These are phyloP conservation scores for Cladophialophora carrionii DNA, from an alignment of 2,329 filamentous ascomycete species.

Conservation along the genomic window DNA sequence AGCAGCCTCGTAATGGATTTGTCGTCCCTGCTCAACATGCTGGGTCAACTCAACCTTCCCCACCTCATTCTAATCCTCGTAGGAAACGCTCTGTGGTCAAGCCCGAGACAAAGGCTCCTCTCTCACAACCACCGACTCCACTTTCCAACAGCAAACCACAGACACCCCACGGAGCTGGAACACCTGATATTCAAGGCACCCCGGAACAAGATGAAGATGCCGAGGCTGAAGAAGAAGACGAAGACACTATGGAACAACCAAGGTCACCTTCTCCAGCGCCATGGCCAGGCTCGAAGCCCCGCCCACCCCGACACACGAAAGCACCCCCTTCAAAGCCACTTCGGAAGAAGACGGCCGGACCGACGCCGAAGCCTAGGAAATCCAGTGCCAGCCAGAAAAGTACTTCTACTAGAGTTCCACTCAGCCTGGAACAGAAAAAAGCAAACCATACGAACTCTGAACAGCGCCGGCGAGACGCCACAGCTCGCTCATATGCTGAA, in stretches of 20 bases:
- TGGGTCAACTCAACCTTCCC: conserved; percentile 16
- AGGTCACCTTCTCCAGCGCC: conserved; percentile 33
- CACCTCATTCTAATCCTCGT: conserved; percentile 18
- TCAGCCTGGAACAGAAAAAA: conserved; percentile 37
- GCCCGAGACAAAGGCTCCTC: conserved; percentile 15
- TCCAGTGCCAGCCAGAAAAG: conserved; percentile 12
- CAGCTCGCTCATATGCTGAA: conserved; percentile 36
- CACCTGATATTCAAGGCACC: neutral
- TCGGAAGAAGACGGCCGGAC: conserved; percentile 23
- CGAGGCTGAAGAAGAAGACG: conserved; percentile 29
- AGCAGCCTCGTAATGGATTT: conserved; percentile 27
- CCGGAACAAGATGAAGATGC: conserved; percentile 29
- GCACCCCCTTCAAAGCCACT: conserved; percentile 20
- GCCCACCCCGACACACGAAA: conserved; percentile 24
- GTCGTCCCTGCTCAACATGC: conserved; percentile 18
- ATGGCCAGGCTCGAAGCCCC: conserved; percentile 30
- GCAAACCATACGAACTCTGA: conserved; percentile 39
- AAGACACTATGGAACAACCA: conserved; percentile 24
- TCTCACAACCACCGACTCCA: conserved; percentile 32
- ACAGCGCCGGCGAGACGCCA: conserved; percentile 38
- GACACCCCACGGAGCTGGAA: conserved; percentile 25
- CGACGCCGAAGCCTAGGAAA: conserved; percentile 28
- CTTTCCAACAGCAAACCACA: conserved; percentile 31
- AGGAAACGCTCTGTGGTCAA: conserved; percentile 29
- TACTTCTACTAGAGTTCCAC: conserved; percentile 29